phyloP scores from a whole-genome alignment of 306 rosid species.

The Inga leiocalycina region DNA sequence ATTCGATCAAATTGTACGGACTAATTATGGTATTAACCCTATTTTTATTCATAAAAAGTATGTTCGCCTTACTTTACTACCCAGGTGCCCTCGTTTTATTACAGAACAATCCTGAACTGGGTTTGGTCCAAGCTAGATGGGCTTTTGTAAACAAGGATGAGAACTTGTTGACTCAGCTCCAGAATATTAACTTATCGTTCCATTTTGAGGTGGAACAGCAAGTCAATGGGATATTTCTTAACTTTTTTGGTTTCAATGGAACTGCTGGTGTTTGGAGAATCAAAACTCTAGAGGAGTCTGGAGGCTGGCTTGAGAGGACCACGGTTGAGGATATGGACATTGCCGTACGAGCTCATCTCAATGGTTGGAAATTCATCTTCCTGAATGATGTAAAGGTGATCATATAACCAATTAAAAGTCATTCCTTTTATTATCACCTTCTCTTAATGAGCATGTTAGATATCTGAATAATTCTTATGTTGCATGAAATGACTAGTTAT shows the following conservation, averaged over 20 bases:
- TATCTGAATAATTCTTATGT: neutral
- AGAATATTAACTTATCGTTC: slow-evolving; percentile 90
- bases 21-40: no score
- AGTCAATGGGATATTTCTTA: slow-evolving; percentile 87
- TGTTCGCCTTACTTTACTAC: slow-evolving; percentile 30
- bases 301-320: slow-evolving; percentile 96
- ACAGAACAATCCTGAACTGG: slow-evolving; percentile 84
- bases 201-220: slow-evolving; percentile 99
- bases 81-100: slow-evolving; percentile 17
- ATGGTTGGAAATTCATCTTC: slow-evolving; percentile 92
- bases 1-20: no score
- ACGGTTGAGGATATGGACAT: slow-evolving; percentile 98
- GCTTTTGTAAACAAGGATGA: slow-evolving; percentile 90
- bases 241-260: slow-evolving; percentile 96
- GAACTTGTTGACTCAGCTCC: slow-evolving; percentile 94
- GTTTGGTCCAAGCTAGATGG: slow-evolving; percentile 96
- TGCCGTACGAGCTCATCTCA: slow-evolving; percentile 95
- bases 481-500: slow-evolving; percentile 17
- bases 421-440: slow-evolving; percentile 18
- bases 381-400: slow-evolving; percentile 93
- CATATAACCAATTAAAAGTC: neutral
- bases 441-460: slow-evolving; percentile 13
- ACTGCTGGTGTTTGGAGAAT: slow-evolving; percentile 99
- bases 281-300: slow-evolving; percentile 89
- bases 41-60: neutral